phyloP scores from a whole-genome alignment of 495 filamentous ascomycete species.

The Podospora pseudopauciseta region DNA sequence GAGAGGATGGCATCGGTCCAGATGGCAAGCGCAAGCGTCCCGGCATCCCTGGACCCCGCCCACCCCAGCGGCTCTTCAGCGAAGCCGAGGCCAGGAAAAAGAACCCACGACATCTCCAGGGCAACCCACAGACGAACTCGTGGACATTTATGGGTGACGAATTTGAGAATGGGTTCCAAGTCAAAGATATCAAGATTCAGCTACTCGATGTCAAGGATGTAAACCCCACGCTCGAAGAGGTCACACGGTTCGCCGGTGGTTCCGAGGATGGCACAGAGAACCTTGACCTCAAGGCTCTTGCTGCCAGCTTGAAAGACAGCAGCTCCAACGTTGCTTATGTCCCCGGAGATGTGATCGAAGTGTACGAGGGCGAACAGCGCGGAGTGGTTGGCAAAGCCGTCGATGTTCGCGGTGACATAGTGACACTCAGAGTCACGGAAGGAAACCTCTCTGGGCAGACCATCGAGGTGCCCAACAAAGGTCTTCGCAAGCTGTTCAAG shows the following conservation, averaged over 20 bases:
- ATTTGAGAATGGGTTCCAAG: slow-evolving; percentile 87
- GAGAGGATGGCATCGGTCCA: slow-evolving; percentile 67
- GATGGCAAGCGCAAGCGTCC: slow-evolving; percentile 76
- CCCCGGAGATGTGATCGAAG: slow-evolving; percentile 89
- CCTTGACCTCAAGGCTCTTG: slow-evolving; percentile 84
- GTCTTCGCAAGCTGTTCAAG: slow-evolving; percentile 87
- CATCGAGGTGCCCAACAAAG: slow-evolving; percentile 89
- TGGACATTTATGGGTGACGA: slow-evolving; percentile 83
- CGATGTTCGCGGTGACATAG: slow-evolving; percentile 87
- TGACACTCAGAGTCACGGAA: slow-evolving; percentile 80
- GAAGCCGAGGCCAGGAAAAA: slow-evolving; percentile 90
- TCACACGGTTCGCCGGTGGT: slow-evolving; percentile 84
- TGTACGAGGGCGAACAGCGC: slow-evolving; percentile 93
- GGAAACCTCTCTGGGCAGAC: slow-evolving; percentile 77
- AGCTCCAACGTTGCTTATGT: slow-evolving; percentile 75
- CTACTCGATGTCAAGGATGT: slow-evolving; percentile 79
- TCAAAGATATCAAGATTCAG: slow-evolving; percentile 91
- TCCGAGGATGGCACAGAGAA: slow-evolving; percentile 90
- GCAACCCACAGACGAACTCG: slow-evolving; percentile 59
- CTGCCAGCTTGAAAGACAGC: slow-evolving; percentile 76
- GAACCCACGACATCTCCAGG: slow-evolving; percentile 67
- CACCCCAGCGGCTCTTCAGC: slow-evolving; percentile 88
- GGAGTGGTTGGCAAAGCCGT: slow-evolving; percentile 81
- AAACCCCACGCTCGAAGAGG: slow-evolving; percentile 90
- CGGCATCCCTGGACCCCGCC: slow-evolving; percentile 56